A percentile compares a stretch with the other conserved stretches of the same genome.
These are phyloP conservation scores for Strobilomyces confusus DNA, from an alignment of 768 basidiomycete species.

Conservation along the genomic window DNA sequence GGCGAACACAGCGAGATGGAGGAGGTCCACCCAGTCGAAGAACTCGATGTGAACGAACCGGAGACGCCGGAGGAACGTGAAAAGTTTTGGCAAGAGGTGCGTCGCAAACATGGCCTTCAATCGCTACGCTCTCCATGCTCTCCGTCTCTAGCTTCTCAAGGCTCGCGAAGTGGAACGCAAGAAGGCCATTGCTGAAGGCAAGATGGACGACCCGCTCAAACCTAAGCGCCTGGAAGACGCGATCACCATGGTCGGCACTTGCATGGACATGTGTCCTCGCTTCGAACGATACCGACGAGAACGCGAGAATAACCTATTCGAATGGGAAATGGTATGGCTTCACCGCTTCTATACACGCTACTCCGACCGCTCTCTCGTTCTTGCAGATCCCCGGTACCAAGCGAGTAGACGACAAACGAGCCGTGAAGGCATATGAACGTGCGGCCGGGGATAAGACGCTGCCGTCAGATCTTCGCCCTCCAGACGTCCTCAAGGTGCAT, in stretches of 20 bases:
- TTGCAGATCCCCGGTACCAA: slow-evolving; percentile 75
- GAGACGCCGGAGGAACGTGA: slow-evolving; percentile 64
- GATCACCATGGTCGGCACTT: slow-evolving; percentile 90
- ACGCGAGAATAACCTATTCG: slow-evolving; percentile 80
- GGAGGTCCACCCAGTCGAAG: slow-evolving; percentile 28
- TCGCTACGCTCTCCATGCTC: slow-evolving; percentile 20
- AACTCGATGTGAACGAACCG: slow-evolving; percentile 44
- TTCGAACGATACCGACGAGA: slow-evolving; percentile 92
- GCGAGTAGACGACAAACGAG: slow-evolving; percentile 77
- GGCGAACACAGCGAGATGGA: slow-evolving; percentile 35
- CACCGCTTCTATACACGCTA: slow-evolving; percentile 1
- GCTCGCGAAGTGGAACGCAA: slow-evolving; percentile 68
- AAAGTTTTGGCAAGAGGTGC: slow-evolving; percentile 67
- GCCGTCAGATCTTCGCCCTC: slow-evolving; percentile 90
- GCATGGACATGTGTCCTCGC: slow-evolving; percentile 90
- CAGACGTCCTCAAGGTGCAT: slow-evolving; percentile 69
- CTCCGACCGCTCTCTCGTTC: slow-evolving; percentile 7
- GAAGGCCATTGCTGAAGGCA: slow-evolving; percentile 72
- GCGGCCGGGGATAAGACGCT: slow-evolving; percentile 89
- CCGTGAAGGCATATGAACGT: slow-evolving; percentile 94
- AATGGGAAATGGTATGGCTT: slow-evolving; percentile 73
- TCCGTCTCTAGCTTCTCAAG: slow-evolving; percentile 55
- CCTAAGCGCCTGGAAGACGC: slow-evolving; percentile 83
- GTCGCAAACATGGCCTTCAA: slow-evolving; percentile 23
- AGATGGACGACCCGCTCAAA: slow-evolving; percentile 83